Evolutionary conservation across 345 rosid genomes (phyloP).

Genomic region (Acer negundo): DNA sequence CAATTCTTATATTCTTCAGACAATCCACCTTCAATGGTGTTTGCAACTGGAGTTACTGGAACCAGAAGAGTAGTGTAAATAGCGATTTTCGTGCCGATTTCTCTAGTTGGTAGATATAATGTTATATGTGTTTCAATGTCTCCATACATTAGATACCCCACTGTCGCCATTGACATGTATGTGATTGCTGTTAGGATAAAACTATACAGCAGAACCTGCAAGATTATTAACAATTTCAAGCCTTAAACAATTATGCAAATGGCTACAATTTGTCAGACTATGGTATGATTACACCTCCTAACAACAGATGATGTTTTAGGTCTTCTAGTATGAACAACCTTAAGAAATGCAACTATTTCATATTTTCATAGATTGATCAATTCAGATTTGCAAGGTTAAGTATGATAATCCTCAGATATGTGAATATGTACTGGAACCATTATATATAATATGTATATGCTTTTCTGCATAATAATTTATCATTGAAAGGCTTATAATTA

Average conservation of each 20-base stretch:
- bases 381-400: too few species aligned
- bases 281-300: too few species aligned
- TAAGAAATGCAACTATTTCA: too few species aligned
- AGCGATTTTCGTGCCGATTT: conserved; percentile 29
- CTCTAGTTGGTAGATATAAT: conserved; percentile 26
- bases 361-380: too few species aligned
- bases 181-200: conserved; percentile 27
- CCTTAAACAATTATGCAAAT: too few species aligned
- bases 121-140: conserved; percentile 30
- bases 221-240: too few species aligned
- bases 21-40: conserved; percentile 24
- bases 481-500: neutral
- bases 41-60: conserved; percentile 32
- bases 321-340: too few species aligned
- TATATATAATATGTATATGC: neutral
- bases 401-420: too few species aligned
- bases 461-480: neutral
- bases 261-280: too few species aligned
- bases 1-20: conserved; percentile 20
- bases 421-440: too few species aligned
- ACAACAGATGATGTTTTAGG: too few species aligned
- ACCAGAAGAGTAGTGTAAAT: conserved; percentile 32
- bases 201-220: conserved; percentile 33
- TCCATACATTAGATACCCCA: conserved; percentile 41
- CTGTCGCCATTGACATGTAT: conserved; percentile 28